Evolutionary conservation across 305 asterid genomes (phyloP).

Genomic region (Ruellia speciosa): DNA sequence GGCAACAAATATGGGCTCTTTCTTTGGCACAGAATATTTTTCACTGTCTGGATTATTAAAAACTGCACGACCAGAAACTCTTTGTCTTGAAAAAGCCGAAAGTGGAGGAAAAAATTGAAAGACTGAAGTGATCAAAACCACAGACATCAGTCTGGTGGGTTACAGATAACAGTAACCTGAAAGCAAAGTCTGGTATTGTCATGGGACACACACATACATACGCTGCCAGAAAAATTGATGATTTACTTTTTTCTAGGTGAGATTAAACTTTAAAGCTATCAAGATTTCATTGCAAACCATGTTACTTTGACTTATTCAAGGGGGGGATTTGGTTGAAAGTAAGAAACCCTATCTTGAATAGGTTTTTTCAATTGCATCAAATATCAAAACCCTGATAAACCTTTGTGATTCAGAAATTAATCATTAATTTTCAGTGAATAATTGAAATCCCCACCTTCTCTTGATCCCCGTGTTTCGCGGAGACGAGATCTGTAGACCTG

Average conservation of each 20-base stretch:
- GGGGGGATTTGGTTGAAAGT: too few species aligned
- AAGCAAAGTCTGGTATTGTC: conserved; percentile 18
- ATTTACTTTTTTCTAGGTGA: not conserved
- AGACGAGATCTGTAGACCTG: conserved; percentile 75
- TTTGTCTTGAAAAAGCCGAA: conserved; percentile 24
- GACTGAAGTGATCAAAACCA: conserved; percentile 19
- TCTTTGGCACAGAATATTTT: conserved; percentile 4
- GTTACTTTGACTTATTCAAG: conserved; percentile 7
- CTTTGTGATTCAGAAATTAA: not conserved
- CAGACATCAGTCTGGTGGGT: conserved; percentile 25
- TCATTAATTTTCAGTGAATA: conserved; percentile 11
- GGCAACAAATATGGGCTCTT: not conserved
- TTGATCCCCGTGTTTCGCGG: conserved; percentile 91
- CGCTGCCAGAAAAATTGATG: not conserved
- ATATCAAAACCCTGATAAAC: conserved; percentile 10
- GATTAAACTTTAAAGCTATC: too few species aligned
- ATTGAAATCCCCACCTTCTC: conserved; percentile 50
- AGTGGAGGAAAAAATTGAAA: conserved; percentile 22
- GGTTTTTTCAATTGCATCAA: conserved; percentile 26
- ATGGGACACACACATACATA: conserved; percentile 9
- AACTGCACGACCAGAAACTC: conserved; percentile 7
- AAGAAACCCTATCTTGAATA: conserved; percentile 27
- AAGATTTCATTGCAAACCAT: not conserved
- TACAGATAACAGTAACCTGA: conserved; percentile 22
- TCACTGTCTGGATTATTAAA: not conserved